A percentile compares a stretch with the other conserved stretches of the same genome.
Evolutionary conservation across 495 filamentous ascomycete species (phyloP).

Genomic region (Cercophora newfieldiana): DNA sequence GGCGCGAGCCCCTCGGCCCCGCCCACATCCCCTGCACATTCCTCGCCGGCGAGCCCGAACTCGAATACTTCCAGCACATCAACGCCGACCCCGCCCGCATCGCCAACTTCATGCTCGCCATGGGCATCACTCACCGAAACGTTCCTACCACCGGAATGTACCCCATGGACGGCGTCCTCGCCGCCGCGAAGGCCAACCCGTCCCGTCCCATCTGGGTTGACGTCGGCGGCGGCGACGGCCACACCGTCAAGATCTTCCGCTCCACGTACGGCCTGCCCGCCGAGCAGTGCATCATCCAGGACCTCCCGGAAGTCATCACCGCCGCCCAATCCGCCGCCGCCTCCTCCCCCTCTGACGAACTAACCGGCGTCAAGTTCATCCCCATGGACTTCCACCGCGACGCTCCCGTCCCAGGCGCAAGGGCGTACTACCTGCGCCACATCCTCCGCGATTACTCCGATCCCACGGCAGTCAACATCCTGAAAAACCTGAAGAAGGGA

Average conservation of each 20-base stretch:
- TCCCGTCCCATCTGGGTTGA: slow-evolving; percentile 34
- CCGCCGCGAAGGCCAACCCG: slow-evolving; percentile 11
- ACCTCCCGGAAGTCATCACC: slow-evolving; percentile 32
- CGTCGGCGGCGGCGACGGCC: slow-evolving; percentile 42
- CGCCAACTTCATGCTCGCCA: slow-evolving; percentile 30
- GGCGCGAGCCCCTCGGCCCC: slow-evolving; percentile 27
- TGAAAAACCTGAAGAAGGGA: slow-evolving; percentile 26
- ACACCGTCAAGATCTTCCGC: slow-evolving; percentile 35
- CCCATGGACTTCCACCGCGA: slow-evolving; percentile 34
- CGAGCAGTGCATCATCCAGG: slow-evolving; percentile 37
- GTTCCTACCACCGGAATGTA: slow-evolving; percentile 37
- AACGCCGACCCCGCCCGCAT: slow-evolving; percentile 22
- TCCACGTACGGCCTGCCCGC: slow-evolving; percentile 24
- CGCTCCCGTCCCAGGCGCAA: slow-evolving; percentile 33
- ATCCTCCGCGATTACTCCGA: slow-evolving; percentile 41
- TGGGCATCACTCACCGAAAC: slow-evolving; percentile 24
- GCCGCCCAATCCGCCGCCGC: slow-evolving; percentile 13
- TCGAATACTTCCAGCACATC: slow-evolving; percentile 33
- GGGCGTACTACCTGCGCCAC: slow-evolving; percentile 40
- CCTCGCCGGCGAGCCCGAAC: slow-evolving; percentile 25
- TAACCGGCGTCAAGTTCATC: slow-evolving; percentile 29
- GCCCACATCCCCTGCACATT: slow-evolving; percentile 30
- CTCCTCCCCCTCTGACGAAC: slow-evolving; percentile 15
- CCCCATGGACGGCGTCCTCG: slow-evolving; percentile 29
- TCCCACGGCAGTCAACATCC: slow-evolving; percentile 30